Conservation (phyloP, 1,284 basidiomycete species). For the Xerocomus amazonicus region DNA sequence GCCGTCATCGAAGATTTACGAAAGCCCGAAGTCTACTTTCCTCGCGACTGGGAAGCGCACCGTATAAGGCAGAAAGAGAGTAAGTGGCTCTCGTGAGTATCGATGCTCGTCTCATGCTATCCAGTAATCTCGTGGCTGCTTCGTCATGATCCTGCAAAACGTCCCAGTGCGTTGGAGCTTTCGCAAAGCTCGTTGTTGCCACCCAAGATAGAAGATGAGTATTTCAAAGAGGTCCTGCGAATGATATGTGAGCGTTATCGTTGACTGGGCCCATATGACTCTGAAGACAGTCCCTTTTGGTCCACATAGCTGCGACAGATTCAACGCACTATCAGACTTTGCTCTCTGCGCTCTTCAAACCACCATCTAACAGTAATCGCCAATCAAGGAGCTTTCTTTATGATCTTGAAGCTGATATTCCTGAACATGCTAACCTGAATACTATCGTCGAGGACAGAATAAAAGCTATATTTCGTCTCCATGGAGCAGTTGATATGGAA, state of each 20-base stretch:
- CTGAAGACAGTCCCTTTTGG: background rate
- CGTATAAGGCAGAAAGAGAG: constrained; percentile 66
- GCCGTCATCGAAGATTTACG: constrained; percentile 78
- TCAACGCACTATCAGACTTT: constrained; percentile 72
- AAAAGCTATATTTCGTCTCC: constrained; percentile 75
- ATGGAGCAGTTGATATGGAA: constrained; percentile 86
- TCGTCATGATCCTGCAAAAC: constrained; percentile 77
- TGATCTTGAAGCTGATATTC: constrained; percentile 66
- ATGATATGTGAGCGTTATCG: constrained; percentile 60
- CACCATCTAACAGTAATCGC: constrained; percentile 47
- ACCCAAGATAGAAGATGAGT: constrained; percentile 76
- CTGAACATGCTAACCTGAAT: constrained; percentile 73
- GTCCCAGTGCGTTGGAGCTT: constrained; percentile 84
- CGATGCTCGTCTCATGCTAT: constrained; percentile 5
- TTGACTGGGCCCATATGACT: background rate
- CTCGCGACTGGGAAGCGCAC: constrained; percentile 66
- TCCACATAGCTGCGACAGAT: constrained; percentile 57
- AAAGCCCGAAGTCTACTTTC: constrained; percentile 72
- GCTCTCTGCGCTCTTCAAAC: constrained; percentile 67
- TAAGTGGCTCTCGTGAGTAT: constrained; percentile 33
- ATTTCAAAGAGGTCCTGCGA: constrained; percentile 75
- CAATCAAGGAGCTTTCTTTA: constrained; percentile 75
- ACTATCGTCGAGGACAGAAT: constrained; percentile 78
- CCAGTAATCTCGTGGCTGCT: constrained; percentile 79
- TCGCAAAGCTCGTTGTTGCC: constrained; percentile 79